Base-by-base conservation (phyloP, 116 monocot genomes). In the Dioscorea cayenensis region DNA sequence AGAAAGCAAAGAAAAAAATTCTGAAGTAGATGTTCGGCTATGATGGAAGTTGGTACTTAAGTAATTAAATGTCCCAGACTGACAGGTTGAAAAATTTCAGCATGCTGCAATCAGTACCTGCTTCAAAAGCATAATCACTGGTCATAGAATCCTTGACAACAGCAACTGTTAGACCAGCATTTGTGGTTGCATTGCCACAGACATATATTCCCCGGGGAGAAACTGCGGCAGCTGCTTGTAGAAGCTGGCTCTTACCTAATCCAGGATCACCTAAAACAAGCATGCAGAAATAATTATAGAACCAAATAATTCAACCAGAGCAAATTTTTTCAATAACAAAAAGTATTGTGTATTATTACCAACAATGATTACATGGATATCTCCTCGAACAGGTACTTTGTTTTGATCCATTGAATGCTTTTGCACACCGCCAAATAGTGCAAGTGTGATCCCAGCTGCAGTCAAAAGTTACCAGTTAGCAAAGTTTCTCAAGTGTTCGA, bases 141-240 rank as follows among this genome's bases (percentile, higher is more conserved):
- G 97, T 93, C 90, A 83, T 93, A 71, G 86, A 74, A 77, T 97
- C 97, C 75, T 90, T 97, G 72, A 97, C 90, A 67, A 97, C 93
- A 74, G 93, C 89, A 86, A 97, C 97, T 76, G 97, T 97, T 71
- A 97, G 84, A 20, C 97, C 97, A 78, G 97, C 97, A 83, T 90
- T 97, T 74, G 97, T 97, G 65, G 97, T 93, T 69, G 86, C 90
- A 83, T 97, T 97, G n/a, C 97, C 97, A 77, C 97, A 97, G 16
- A 97, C 97, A 82, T 97, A 97, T 49, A 97, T 97, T 37, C 97
- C 97, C 75, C 97, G 74, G 22, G 97, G 93, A 69, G 97, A 92
- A 76, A 97, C 83, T 67, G 84, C 78, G 72, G 93, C 86, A 64
- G 97, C 90, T 73, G 97, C 97, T 76, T 97, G 97, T 19, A 97